phyloP scores from a whole-genome alignment of 1,284 basidiomycete species.

The Athelia psychrophila region DNA sequence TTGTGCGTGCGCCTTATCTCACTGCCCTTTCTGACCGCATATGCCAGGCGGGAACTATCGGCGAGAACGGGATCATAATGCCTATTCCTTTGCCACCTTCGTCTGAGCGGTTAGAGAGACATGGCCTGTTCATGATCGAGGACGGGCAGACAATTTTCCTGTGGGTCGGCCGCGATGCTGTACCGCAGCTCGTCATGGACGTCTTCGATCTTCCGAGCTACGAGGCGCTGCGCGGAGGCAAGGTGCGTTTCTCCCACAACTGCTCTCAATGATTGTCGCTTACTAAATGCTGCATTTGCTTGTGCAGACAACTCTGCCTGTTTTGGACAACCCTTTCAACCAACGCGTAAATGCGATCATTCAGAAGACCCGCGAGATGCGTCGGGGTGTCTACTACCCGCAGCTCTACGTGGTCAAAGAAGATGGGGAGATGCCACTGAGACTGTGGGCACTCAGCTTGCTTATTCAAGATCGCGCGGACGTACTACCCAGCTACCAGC shows the following conservation, averaged over 20 bases:
- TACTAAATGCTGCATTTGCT: not conserved
- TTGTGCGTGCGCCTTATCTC: conserved; percentile 15
- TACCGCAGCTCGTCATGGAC: conserved; percentile 91
- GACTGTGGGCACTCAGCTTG: conserved; percentile 92
- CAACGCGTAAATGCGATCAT: conserved; percentile 92
- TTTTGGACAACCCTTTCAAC: conserved; percentile 91
- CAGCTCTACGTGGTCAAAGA: conserved; percentile 99
- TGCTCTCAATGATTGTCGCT: too few relatives aligned
- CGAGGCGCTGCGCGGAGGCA: conserved; percentile 87
- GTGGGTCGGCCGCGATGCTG: conserved; percentile 96
- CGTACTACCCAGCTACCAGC: conserved; percentile 92
- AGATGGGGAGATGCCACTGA: conserved; percentile 92
- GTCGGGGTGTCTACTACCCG: conserved; percentile 88
- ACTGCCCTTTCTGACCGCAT: not conserved
- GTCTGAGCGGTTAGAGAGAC: conserved; percentile 91
- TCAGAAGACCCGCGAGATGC: conserved; percentile 89
- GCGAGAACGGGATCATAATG: conserved; percentile 79
- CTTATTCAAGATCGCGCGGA: conserved; percentile 97
- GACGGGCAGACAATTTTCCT: conserved; percentile 98
- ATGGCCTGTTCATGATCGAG: conserved; percentile 96
- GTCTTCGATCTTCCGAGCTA: conserved; percentile 93
- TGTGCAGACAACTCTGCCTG: conserved; percentile 75
- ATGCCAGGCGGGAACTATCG: conserved; percentile 71
- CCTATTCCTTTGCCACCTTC: conserved; percentile 89
- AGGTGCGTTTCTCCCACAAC: conserved; percentile 58